Base-by-base conservation (phyloP, 139 green algal species). In the Tetradesmus lagerheimii region DNA sequence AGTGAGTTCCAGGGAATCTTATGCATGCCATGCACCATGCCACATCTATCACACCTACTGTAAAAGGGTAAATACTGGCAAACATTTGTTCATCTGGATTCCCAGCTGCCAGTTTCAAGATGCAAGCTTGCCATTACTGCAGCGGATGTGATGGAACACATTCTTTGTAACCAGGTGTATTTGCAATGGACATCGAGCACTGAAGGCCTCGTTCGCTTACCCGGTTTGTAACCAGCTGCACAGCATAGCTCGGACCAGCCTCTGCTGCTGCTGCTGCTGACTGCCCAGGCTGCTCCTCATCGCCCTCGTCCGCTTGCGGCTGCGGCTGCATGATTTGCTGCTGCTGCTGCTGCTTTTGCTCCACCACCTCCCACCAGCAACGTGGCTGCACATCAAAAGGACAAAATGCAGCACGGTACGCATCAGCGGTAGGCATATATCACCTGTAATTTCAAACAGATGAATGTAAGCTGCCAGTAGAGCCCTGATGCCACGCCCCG, bases 251-350 rank as follows among this genome's bases (percentile, higher is more conserved):
- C 5, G 27, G 53, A n/a, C 71, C 71, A 37, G 71, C 71, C 39
- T 38, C 71, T 67, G 8, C 71, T 75, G 85, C 85, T 67, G 84
- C 84, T 82, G 84, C 66, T 45, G 34, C 76, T 83, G 76, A 20
- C 76, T 53, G 37, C 8, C 20, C 74, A 31, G 78, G 29, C 80
- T 27, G 11, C 25, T 80, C 37, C 47, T 47, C 38, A 9, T 12
- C 34, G 66, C 38, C 34, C 25, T 25, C 27, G 45, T 15, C 57
- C 53, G 81, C 77, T 43, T 85, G 41, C 41, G 79, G 62, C 62
- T 80, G 83, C 83, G 67, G 83, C 62, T 88, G 83, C 83, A n/a
- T n/a, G n/a, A n/a, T n/a, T n/a, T 88, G 83, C 62, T 88, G 83
- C 62, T 81, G 45, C 29, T 74, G 35, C 45, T 90, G 57, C 76